Conservation (phyloP, 2,329 filamentous ascomycete species). For the Pyrenophora seminiperda region DNA sequence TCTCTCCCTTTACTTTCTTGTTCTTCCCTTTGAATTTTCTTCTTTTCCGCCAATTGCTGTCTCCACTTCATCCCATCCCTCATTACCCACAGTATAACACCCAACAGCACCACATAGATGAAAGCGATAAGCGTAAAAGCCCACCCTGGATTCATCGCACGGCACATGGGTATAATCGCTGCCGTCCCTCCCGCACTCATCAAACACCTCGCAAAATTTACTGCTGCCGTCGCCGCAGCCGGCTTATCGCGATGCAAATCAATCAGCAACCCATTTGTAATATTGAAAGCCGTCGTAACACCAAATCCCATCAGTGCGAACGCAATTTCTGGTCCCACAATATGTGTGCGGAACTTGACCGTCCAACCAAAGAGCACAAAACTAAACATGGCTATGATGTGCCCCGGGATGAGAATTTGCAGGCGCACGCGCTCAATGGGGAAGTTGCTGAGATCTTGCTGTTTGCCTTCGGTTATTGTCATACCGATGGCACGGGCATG, state of each 20-base stretch:
- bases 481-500: constrained; percentile 67
- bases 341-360: constrained; percentile 40
- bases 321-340: constrained; percentile 53
- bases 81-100: constrained; percentile 40
- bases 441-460: constrained; percentile 58
- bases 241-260: constrained; percentile 50
- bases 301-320: constrained; percentile 59
- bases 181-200: constrained; percentile 46
- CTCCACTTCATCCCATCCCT: constrained; percentile 40
- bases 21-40: constrained; percentile 14
- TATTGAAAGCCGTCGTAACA: constrained; percentile 58
- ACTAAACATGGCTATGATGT: constrained; percentile 40
- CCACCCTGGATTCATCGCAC: constrained; percentile 52
- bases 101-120: constrained; percentile 34
- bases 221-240: constrained; percentile 49
- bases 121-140: constrained; percentile 52
- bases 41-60: constrained; percentile 26
- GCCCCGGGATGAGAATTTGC: constrained; percentile 47
- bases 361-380: constrained; percentile 53
- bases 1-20: neutral
- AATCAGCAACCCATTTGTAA: constrained; percentile 54
- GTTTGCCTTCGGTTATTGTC: constrained; percentile 63
- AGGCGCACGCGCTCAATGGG: constrained; percentile 55
- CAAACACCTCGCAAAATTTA: constrained; percentile 47
- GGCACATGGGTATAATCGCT: constrained; percentile 51